phyloP scores from a whole-genome alignment of 1,139 yeast genomes.

The Saccharomyces hybrid region DNA sequence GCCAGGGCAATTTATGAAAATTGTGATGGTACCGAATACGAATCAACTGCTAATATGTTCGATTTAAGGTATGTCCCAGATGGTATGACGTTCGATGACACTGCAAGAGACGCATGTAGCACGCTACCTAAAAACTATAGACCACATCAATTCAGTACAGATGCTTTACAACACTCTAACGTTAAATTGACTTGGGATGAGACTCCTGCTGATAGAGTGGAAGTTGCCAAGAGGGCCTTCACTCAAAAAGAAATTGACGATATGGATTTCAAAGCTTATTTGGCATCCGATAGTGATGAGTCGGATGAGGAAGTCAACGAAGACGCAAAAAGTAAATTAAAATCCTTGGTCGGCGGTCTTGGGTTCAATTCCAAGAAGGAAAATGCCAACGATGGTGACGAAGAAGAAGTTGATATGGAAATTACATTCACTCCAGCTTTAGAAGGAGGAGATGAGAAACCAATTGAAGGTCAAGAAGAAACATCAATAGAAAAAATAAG shows the following conservation, averaged over 20 bases:
- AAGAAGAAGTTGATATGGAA: conserved; percentile 83
- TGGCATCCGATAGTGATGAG: conserved; percentile 80
- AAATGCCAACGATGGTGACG: conserved; percentile 35
- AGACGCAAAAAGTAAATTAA: conserved; percentile 52
- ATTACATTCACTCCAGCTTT: conserved; percentile 92
- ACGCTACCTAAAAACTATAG: conserved; percentile 70
- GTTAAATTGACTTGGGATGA: conserved; percentile 97
- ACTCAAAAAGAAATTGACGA: conserved; percentile 89
- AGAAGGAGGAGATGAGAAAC: conserved; percentile 38
- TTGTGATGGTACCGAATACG: conserved; percentile 94
- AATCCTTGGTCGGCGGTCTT: conserved; percentile 49
- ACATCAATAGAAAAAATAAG: conserved; percentile 74
- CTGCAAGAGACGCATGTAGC: conserved; percentile 64
- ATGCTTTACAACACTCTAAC: conserved; percentile 88
- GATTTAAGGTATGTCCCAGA: conserved; percentile 91
- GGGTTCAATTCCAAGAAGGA: conserved; percentile 27
- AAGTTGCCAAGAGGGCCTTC: conserved; percentile 72
- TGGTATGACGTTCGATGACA: conserved; percentile 76
- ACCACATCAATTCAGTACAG: conserved; percentile 83
- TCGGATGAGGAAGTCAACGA: conserved; percentile 38
- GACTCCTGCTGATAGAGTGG: conserved; percentile 86
- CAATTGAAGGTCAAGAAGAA: conserved; percentile 48
- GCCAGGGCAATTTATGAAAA: conserved; percentile 71
- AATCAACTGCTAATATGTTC: conserved; percentile 89
- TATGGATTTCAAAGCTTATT: conserved; percentile 91